A percentile compares a stretch with the other conserved stretches of the same genome.
Evolutionary conservation across 192 early-diverging fungal genomes (phyloP).

Genomic region (Linnemannia hyalina): DNA sequence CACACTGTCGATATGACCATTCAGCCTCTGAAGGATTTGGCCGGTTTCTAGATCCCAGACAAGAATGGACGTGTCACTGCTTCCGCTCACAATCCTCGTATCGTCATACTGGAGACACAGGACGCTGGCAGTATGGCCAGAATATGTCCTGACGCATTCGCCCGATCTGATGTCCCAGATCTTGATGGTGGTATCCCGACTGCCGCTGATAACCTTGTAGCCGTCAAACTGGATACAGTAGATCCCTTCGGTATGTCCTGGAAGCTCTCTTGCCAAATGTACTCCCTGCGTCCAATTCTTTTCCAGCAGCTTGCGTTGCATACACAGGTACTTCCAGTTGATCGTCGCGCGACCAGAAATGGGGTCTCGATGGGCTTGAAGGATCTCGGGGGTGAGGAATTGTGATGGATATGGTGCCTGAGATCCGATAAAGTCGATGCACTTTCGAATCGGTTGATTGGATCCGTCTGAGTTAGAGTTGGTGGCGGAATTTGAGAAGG

Average conservation of each 20-base stretch:
- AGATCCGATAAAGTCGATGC: slow-evolving; percentile 19
- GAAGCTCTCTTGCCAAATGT: slow-evolving; percentile 71
- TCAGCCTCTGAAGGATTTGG: slow-evolving; percentile 56
- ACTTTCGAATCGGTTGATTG: slow-evolving; percentile 13
- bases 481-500: not conserved
- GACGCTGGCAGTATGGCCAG: slow-evolving; percentile 83
- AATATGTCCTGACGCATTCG: slow-evolving; percentile 69
- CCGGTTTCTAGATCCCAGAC: slow-evolving; percentile 81
- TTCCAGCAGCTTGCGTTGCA: slow-evolving; percentile 73
- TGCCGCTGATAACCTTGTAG: slow-evolving; percentile 77
- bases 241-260: slow-evolving; percentile 87
- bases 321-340: slow-evolving; percentile 83
- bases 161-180: slow-evolving; percentile 82
- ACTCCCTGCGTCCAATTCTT: slow-evolving; percentile 79
- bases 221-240: slow-evolving; percentile 88
- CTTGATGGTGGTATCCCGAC: slow-evolving; percentile 78
- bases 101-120: slow-evolving; percentile 89
- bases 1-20: slow-evolving; percentile 75
- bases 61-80: slow-evolving; percentile 74
- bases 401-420: slow-evolving; percentile 39
- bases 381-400: slow-evolving; percentile 19
- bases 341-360: slow-evolving; percentile 54
- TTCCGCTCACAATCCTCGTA: slow-evolving; percentile 74
- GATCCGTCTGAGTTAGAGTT: not conserved
- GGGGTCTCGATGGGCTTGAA: slow-evolving; percentile 57